Base-by-base conservation (phyloP, 2,329 filamentous ascomycete genomes). In the Neofusicoccum ribis region DNA sequence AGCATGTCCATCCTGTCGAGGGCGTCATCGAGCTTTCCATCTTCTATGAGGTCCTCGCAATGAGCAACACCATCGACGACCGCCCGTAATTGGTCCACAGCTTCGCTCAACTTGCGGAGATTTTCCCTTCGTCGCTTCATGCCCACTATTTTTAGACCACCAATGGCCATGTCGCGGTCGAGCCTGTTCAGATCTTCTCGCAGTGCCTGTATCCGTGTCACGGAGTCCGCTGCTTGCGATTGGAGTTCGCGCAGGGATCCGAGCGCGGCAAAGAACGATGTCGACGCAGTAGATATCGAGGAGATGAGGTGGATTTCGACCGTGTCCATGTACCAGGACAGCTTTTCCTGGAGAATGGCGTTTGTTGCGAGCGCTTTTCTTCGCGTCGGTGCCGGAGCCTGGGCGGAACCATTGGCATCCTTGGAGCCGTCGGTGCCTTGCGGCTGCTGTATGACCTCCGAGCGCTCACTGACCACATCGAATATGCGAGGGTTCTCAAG, bases 301-400 rank as follows among this genome's bases (percentile, higher is more conserved):
- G 92, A 92, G 71, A 99, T 97, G 7, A 99, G 83, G 75, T 99
- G 95, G 63, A 99, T 92, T 76, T 99, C 95, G 23, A 99, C 93
- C 0, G 95, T 99, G 76, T 99, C 95, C 93, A 99, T 97, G 77
- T 99, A 99, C 95, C 95, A 99, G 0, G 95, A 98, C 12, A 99
- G 83, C 78, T 99, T 99, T 78, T 99, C 95, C 76, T 99, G 95
- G 41, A 99, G 78, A 66, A 99, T 99, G 0, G 95, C 95, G 78
- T 99, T 99, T 0, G 93, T 97, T 7, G 94, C 94, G 34, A 99
- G 82, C 1, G 92, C 91, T 76, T 97, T 98, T 67, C 94, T 87
- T 8, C 83, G 83, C 12, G 80, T 78, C 17, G 78, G 76, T 49
- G 81, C 75, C 7, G 91, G 88, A 11, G 85, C 84, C 23, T 84